Base-by-base conservation (phyloP, 1,284 basidiomycete species). In the Melampsora americana region DNA sequence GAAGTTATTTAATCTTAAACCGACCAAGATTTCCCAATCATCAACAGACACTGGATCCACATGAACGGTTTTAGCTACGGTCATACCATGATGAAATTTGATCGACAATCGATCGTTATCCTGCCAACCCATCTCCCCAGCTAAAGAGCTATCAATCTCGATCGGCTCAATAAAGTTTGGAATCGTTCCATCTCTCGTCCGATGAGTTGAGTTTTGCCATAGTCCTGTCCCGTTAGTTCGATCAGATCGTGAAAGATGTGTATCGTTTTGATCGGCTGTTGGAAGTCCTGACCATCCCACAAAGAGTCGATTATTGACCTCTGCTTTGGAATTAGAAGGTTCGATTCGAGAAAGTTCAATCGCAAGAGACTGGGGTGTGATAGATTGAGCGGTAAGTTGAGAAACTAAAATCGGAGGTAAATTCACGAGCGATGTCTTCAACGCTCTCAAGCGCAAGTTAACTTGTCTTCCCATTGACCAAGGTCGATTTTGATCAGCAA, bases 1-100 rank as follows among this genome's bases (percentile, higher is more conserved):
- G 53, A 23, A 59, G 28, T 28, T 23, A 26, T 3, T 26, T 42
- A 44, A 28, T 48, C 2, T 23, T 26, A 16, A 66, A 65, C 70
- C 18, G 16, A 67, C 72, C 65, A 74, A 44, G 32, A 74, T 61
- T 67, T 74, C 72, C 72, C 72, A 74, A 67, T 74, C 72, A 46
- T 74, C 72, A 26, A 67, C 42, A 12, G 72, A 66, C 18, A 74
- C 50, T 32, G 72, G 72, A 26, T 74, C 72, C n/a, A 74, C 72
- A 32, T 74, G 50, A 48, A 74, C 72, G n/a, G 64, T 74, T 16
- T 32, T 67, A 20, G 72, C 72, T 28, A 44, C 50, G n/a, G n/a
- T 48, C 42, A 74, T 26, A 30, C 35, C 62, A n/a, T 61, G 64
- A 23, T 74, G 64, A 20, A 74, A 67, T 35, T 67, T 67, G 65